phyloP scores from a whole-genome alignment of 2,329 filamentous ascomycete genomes.

The Ceratocystiopsis brevicomis region DNA sequence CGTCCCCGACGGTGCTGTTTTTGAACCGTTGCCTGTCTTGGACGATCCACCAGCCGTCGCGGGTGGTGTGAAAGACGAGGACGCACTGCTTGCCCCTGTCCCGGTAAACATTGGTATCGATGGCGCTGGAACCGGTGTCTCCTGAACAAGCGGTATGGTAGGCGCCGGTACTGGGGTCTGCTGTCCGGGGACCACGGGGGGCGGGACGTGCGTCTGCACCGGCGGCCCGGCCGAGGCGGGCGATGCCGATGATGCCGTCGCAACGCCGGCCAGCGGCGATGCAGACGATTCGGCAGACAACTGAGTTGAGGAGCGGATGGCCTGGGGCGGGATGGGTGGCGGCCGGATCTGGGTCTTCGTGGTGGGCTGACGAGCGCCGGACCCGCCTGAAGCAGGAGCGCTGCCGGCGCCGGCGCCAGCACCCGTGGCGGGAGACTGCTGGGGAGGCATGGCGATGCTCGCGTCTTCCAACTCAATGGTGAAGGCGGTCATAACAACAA shows the following conservation, averaged over 20 bases:
- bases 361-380: neutral
- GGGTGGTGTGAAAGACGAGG: neutral
- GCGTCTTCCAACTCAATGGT: too few species aligned
- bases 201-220: neutral
- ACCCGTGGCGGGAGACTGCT: too few species aligned
- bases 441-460: too few species aligned
- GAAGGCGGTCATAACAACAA: too few species aligned
- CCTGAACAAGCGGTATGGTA: neutral
- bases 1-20: too few species aligned
- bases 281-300: too few species aligned
- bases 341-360: conserved; percentile 6
- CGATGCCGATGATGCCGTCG: neutral
- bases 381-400: neutral
- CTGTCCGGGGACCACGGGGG: conserved; percentile 1
- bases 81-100: neutral
- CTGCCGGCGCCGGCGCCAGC: neutral
- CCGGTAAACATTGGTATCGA: conserved; percentile 3
- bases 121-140: conserved; percentile 7
- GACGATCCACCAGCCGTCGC: too few species aligned
- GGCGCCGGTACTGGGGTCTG: conserved; percentile 1
- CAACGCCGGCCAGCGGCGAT: neutral
- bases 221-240: neutral
- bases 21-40: too few species aligned
- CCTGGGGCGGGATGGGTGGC: conserved; percentile 5
- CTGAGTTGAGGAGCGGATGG: neutral